Evolutionary conservation across 108 stramenopile species (phyloP), one percentile per base, ranked within the genome.

Genomic region (Aureococcus anophagefferens): DNA sequence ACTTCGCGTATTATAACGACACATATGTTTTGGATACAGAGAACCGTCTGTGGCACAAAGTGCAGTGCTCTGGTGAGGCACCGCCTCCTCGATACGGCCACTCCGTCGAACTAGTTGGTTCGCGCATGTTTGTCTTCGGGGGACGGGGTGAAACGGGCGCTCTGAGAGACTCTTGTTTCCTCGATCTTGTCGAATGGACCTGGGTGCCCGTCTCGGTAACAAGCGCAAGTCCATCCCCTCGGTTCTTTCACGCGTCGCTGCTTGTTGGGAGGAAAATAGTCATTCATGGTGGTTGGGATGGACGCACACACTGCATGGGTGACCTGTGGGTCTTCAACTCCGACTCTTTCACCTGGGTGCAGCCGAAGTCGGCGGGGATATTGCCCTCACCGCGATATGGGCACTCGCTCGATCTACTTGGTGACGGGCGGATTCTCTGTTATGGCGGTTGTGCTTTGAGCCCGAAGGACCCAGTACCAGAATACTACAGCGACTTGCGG

Each of bases 281-380:
- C 5, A 62, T 87, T 29, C 83, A 84, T 35, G 87, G 87, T 18
- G 87, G 87, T 21, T 88, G 87, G 87, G 78, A 88, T 69, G 87
- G 87, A 33, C 31, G n/a, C 4, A 62, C 30, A 18, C 70, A 51
- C 18, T 84, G 78, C 65, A 76, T 72, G 63, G 79, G 64, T 35
- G 87, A 88, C 62, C 44, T 88, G 36, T 88, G 87, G 87, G 84
- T 88, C 35, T 88, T 86, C 64, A 80, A 87, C 64, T 84, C 85
- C 9, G 83, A 82, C 29, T 78, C 78, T 28, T 85, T 83, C 29
- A 73, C 76, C 5, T 83, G 79, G 79, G 65, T 80, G 18, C n/a
- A 77, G 68, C 87, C 87, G 0, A 44, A 71, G 34, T 73, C 76
- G 11, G 77, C 77, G 4, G 87, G 87, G 34, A 35, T 77, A 14